Percentiles rank a stretch among this genome's conserved stretches.
Evolutionary conservation across 148 eudicot genomes (phyloP).

Genomic region (Mesembryanthemum crystallinum): DNA sequence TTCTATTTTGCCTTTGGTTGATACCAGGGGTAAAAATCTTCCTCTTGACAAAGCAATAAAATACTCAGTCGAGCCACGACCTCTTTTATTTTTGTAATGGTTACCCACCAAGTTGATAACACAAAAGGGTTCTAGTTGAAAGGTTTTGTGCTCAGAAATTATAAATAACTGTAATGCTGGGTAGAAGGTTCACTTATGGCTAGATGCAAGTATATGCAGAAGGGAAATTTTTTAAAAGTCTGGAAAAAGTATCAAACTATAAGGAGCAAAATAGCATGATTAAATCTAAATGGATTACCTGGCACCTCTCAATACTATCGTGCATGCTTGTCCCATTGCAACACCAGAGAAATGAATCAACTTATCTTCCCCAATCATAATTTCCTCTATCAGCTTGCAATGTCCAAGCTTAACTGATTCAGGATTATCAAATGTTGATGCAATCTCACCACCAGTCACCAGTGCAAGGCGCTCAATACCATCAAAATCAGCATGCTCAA

Average conservation of each 20-base stretch:
- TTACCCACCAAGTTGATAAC: background rate
- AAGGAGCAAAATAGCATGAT: background rate
- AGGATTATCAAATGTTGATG: constrained; percentile 97
- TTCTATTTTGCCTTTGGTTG: background rate
- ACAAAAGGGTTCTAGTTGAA: background rate
- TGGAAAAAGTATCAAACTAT: background rate
- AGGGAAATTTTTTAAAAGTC: background rate
- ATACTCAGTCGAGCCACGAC: background rate
- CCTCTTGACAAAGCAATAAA: background rate
- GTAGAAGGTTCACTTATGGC: background rate
- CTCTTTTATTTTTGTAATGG: background rate
- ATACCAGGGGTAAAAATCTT: too few relatives aligned
- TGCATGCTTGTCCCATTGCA: constrained; percentile 98
- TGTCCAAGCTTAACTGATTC: constrained; percentile 95
- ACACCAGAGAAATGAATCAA: constrained; percentile 94
- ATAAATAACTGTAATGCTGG: background rate
- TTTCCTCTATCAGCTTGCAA: constrained; percentile 93
- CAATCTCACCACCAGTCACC: constrained; percentile 98
- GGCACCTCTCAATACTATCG: constrained; percentile 96
- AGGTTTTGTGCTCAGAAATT: background rate
- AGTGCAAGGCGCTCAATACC: constrained; percentile 96
- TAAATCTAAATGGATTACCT: constrained; percentile 44
- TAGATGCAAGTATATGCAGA: background rate
- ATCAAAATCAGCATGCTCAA: constrained; percentile 99
- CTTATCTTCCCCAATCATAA: constrained; percentile 98